Conservation (phyloP, 805 yeast genomes). For the Candida gorgasii region DNA sequence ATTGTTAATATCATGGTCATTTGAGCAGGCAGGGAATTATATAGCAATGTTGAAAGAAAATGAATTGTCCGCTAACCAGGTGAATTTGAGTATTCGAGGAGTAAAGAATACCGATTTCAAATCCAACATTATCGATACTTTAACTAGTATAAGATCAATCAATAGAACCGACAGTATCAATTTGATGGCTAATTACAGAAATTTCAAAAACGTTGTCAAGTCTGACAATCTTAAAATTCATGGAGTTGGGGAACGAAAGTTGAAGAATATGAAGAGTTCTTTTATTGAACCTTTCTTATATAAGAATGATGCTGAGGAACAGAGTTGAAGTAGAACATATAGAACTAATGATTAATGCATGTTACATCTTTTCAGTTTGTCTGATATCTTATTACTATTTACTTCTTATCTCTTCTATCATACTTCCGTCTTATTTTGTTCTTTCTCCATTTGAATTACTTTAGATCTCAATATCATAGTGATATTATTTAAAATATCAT, state of each 20-base stretch:
- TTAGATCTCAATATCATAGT: slow-evolving; percentile 58
- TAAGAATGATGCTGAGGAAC: slow-evolving; percentile 19
- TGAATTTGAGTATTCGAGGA: slow-evolving; percentile 41
- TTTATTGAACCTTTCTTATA: slow-evolving; percentile 54
- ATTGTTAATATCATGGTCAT: slow-evolving; percentile 52
- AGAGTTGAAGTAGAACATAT: not conserved
- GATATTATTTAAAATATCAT: slow-evolving; percentile 59
- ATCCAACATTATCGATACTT: slow-evolving; percentile 43
- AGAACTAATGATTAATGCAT: no score
- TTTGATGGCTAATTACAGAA: slow-evolving; percentile 49
- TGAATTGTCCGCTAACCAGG: slow-evolving; percentile 32
- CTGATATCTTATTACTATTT: no score
- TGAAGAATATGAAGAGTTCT: slow-evolving; percentile 37
- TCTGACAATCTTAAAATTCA: slow-evolving; percentile 33
- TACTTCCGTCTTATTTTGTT: slow-evolving; percentile 12
- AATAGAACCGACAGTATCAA: slow-evolving; percentile 58
- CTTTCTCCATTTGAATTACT: slow-evolving; percentile 47
- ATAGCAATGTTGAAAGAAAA: slow-evolving; percentile 38
- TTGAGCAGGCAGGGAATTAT: slow-evolving; percentile 50
- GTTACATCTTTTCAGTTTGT: no score
- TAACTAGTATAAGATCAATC: slow-evolving; percentile 48
- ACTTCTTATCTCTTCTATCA: no score
- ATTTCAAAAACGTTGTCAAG: slow-evolving; percentile 41
- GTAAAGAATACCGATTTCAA: slow-evolving; percentile 43
- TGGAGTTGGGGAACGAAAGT: slow-evolving; percentile 52